These are phyloP conservation scores for Cornus kousa DNA, from an alignment of 148 eudicot genomes.

Conservation along the genomic window DNA sequence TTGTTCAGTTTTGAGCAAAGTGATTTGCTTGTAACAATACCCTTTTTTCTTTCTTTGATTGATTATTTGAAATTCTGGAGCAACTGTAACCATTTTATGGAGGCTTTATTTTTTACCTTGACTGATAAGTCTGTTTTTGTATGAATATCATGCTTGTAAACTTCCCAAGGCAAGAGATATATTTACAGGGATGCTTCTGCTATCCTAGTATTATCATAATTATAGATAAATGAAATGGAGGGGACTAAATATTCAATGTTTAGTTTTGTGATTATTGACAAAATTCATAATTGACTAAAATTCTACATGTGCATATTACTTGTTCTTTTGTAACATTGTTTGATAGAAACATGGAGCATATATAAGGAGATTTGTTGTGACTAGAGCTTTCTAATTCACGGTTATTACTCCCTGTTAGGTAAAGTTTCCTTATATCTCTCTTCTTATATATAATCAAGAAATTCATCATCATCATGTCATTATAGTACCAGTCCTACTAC, in stretches of 20 bases:
- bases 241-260: background rate
- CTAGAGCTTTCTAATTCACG: background rate
- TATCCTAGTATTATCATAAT: background rate
- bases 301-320: background rate
- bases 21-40: constrained; percentile 26
- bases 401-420: background rate
- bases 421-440: background rate
- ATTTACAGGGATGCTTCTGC: background rate
- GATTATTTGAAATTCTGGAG: constrained; percentile 8
- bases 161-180: background rate
- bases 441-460: background rate
- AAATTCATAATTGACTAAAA: background rate
- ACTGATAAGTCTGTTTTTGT: background rate
- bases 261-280: background rate
- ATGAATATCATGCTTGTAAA: background rate
- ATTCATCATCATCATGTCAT: background rate
- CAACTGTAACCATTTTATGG: background rate
- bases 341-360: background rate
- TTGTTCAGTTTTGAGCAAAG: constrained; percentile 14
- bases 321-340: background rate
- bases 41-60: background rate
- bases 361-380: constrained; percentile 1
- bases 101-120: background rate
- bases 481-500: background rate
- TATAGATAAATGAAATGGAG: background rate